Evolutionary conservation across 2,329 filamentous ascomycete species (phyloP).

Genomic region (Coniochaeta ligniaria): DNA sequence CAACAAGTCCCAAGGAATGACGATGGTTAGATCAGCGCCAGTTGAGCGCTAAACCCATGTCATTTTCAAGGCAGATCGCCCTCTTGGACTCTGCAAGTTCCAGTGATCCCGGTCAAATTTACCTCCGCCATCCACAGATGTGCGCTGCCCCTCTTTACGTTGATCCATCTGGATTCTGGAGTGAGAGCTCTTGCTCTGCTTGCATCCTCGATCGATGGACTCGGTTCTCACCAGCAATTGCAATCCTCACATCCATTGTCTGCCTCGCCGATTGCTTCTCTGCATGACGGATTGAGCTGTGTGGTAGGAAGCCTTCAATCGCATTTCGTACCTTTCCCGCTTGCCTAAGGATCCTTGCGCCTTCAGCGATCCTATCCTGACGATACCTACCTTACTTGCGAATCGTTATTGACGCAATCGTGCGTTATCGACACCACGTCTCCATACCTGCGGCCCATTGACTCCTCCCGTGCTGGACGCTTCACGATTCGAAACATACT

Average conservation of each 20-base stretch:
- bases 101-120: not conserved
- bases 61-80: not conserved
- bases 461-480: not conserved
- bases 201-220: not conserved
- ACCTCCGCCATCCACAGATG: not conserved
- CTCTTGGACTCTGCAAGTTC: too few species aligned
- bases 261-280: not conserved
- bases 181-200: not conserved
- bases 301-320: not conserved
- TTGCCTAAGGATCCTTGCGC: not conserved
- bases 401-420: not conserved
- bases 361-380: not conserved
- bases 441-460: not conserved
- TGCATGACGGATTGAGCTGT: not conserved
- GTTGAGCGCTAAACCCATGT: not conserved
- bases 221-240: not conserved
- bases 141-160: not conserved
- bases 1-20: not conserved
- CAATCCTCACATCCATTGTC: not conserved
- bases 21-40: not conserved
- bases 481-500: not conserved
- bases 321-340: not conserved
- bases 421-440: not conserved
- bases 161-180: not conserved
- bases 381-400: too few species aligned